Conservation (phyloP, 225 moss, liverwort and hornwort species). For the Ulota crispa region DNA sequence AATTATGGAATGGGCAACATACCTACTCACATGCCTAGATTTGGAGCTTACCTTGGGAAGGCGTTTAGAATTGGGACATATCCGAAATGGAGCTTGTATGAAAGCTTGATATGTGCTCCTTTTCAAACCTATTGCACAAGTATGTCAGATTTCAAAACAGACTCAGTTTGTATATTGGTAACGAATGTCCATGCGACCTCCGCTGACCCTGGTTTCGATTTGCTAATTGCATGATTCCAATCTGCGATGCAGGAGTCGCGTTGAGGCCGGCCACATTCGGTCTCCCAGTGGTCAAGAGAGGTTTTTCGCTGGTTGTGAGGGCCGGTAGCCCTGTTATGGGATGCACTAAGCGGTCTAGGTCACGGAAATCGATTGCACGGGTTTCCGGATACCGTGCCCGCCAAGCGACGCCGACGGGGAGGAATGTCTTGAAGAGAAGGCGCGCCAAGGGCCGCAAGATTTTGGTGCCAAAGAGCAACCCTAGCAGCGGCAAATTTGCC, state of each 20-base stretch:
- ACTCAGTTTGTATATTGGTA: neutral
- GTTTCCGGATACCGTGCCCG: slow-evolving; percentile 91
- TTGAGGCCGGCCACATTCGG: slow-evolving; percentile 66
- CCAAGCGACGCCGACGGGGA: slow-evolving; percentile 73
- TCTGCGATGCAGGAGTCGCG: slow-evolving; percentile 62
- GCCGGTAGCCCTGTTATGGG: slow-evolving; percentile 77
- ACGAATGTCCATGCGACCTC: neutral
- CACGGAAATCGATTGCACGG: slow-evolving; percentile 82
- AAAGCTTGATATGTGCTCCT: neutral
- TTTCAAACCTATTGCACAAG: neutral
- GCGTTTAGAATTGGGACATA: neutral
- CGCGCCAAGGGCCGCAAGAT: slow-evolving; percentile 83
- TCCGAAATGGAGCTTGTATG: neutral
- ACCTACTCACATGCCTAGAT: no score
- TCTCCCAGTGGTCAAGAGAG: slow-evolving; percentile 65
- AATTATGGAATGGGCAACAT: neutral
- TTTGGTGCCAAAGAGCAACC: slow-evolving; percentile 81
- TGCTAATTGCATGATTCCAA: neutral
- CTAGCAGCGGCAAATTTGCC: slow-evolving; percentile 90
- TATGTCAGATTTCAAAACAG: neutral
- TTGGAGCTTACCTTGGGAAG: neutral
- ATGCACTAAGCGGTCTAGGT: slow-evolving; percentile 93
- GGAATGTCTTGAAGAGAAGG: slow-evolving; percentile 80
- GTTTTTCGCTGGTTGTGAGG: slow-evolving; percentile 72
- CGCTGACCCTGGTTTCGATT: neutral